Percentiles rank a stretch among this genome's conserved stretches.
phyloP scores from a whole-genome alignment of 106 monocot genomes.

The Dendrobium chrysotoxum region DNA sequence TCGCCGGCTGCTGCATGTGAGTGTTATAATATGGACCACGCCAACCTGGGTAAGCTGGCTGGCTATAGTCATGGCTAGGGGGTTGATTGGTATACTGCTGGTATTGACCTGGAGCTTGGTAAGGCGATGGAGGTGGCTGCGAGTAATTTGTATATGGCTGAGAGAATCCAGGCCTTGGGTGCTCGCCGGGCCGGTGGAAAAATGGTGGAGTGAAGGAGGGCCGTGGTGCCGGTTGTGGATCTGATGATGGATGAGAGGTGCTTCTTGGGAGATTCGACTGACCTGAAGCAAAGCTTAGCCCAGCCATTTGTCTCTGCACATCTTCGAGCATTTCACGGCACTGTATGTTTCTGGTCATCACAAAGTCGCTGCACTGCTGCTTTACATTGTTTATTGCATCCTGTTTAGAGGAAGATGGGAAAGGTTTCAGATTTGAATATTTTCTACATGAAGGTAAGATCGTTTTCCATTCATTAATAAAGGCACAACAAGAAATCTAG shows the following conservation, averaged over 20 bases:
- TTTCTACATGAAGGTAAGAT: too few relatives aligned
- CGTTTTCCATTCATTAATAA: too few relatives aligned
- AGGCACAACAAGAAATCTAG: too few relatives aligned
- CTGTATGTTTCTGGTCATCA: constrained; percentile 86
- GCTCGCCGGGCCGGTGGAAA: constrained; percentile 27
- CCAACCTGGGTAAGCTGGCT: constrained; percentile 84
- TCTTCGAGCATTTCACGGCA: constrained; percentile 86
- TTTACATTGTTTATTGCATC: constrained; percentile 89
- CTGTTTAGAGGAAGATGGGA: constrained; percentile 24
- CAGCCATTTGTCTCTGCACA: constrained; percentile 76
- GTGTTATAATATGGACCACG: constrained; percentile 62
- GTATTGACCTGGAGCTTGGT: constrained; percentile 11
- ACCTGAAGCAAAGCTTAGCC: constrained; percentile 60
- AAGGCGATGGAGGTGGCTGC: constrained; percentile 16
- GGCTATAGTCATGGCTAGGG: constrained; percentile 43
- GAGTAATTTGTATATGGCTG: constrained; percentile 47
- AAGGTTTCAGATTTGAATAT: not conserved
- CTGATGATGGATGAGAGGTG: constrained; percentile 17
- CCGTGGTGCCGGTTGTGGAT: constrained; percentile 16
- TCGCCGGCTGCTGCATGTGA: constrained; percentile 27
- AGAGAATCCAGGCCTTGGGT: constrained; percentile 44
- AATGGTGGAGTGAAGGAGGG: constrained; percentile 21
- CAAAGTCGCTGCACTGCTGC: constrained; percentile 92
- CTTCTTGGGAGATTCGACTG: constrained; percentile 25
- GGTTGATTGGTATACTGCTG: constrained; percentile 44